These are phyloP conservation scores for Cucurbita argyrosperma DNA, from an alignment of 306 rosid genomes.

Conservation along the genomic window DNA sequence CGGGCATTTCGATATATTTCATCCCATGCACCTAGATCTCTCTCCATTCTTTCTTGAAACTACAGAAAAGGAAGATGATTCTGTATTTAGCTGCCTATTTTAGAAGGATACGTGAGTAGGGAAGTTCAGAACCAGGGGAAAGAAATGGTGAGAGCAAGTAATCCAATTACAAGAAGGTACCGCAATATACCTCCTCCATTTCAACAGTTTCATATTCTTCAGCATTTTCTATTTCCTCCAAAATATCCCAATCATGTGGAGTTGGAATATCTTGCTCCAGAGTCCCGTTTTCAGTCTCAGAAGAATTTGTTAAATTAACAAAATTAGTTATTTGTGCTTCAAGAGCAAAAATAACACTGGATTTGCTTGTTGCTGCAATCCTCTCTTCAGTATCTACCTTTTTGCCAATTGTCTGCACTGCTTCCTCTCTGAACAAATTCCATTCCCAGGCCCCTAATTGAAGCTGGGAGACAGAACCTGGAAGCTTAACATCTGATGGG, in stretches of 20 bases:
- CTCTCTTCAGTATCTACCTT: constrained; percentile 17
- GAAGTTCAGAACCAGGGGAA: constrained; percentile 4
- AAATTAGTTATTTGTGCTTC: constrained; percentile 39
- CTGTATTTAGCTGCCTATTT: constrained; percentile 11
- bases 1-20: constrained; percentile 77
- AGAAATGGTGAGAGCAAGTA: not conserved
- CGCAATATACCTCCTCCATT: constrained; percentile 61
- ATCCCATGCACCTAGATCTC: constrained; percentile 58
- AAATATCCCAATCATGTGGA: constrained; percentile 60
- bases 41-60: constrained; percentile 72
- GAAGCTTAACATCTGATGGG: constrained; percentile 63
- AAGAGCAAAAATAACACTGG: constrained; percentile 42
- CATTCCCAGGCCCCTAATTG: constrained; percentile 67
- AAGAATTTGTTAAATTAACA: constrained; percentile 22
- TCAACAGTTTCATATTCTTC: constrained; percentile 75
- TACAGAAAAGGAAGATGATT: constrained; percentile 21
- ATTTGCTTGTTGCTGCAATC: constrained; percentile 12
- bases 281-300: constrained; percentile 37
- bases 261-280: constrained; percentile 29
- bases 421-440: constrained; percentile 46
- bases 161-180: constrained; percentile 14
- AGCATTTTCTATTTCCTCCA: constrained; percentile 52
- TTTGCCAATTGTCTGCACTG: constrained; percentile 11
- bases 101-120: not conserved
- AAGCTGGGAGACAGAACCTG: constrained; percentile 64